These are phyloP conservation scores for Pseudozyma tsukubaensis DNA, from an alignment of 1,284 basidiomycete genomes.

Conservation along the genomic window DNA sequence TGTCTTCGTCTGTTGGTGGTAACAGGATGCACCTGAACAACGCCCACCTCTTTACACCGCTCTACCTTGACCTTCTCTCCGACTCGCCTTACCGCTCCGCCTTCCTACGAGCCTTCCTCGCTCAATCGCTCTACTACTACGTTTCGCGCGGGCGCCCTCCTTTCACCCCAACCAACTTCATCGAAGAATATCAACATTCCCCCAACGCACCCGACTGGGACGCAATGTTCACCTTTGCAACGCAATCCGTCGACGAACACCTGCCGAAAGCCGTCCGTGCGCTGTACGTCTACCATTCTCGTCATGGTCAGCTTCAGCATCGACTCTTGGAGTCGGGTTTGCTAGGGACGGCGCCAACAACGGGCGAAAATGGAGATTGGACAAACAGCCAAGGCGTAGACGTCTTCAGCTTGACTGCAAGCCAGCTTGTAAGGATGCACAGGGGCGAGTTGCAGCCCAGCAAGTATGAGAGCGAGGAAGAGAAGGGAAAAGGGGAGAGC, in stretches of 20 bases:
- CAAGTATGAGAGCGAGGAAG: background rate
- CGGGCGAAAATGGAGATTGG: background rate
- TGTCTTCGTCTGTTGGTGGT: background rate
- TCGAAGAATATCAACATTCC: background rate
- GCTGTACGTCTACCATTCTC: slow-evolving; percentile 17
- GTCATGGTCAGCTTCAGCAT: background rate
- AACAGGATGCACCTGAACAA: slow-evolving; percentile 49
- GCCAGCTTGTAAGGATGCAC: slow-evolving; percentile 28
- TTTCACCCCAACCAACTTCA: slow-evolving; percentile 6
- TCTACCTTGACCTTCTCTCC: slow-evolving; percentile 11
- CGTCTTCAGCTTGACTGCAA: slow-evolving; percentile 15
- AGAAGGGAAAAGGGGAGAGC: background rate
- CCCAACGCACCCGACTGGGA: slow-evolving; percentile 10
- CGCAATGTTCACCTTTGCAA: slow-evolving; percentile 7
- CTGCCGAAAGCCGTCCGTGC: slow-evolving; percentile 37
- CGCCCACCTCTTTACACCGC: slow-evolving; percentile 37
- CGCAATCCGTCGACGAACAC: slow-evolving; percentile 32
- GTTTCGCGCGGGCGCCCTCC: slow-evolving; percentile 29
- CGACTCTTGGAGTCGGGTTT: background rate
- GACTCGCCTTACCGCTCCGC: background rate
- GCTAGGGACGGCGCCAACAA: background rate
- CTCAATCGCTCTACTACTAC: slow-evolving; percentile 32
- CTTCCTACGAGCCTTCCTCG: slow-evolving; percentile 22
- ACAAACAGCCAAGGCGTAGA: background rate
- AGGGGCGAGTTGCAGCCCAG: slow-evolving; percentile 7